Evolutionary conservation across 2,329 filamentous ascomycete species (phyloP), one percentile per base, ranked within the genome.

Genomic region (Pyricularia pennisetigena): DNA sequence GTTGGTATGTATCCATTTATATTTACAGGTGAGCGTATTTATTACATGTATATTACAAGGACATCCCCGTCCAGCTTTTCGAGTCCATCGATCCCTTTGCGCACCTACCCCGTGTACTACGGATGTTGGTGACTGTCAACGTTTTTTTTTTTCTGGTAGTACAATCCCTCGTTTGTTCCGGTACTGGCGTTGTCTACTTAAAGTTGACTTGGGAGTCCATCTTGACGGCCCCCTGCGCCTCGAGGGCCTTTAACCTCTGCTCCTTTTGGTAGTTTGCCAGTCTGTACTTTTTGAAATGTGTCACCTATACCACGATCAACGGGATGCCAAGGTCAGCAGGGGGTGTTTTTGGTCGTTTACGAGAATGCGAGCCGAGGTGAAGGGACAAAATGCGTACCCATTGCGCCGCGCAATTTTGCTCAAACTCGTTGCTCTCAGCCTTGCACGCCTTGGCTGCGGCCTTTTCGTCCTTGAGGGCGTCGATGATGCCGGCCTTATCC

Each of bases 201-300:
- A 67, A 67, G 24, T 23, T 41, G 66, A 64, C 57, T 16, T 67
- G 29, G 2, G 59, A 49, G 59, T 71, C 68, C 76, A 92, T 83
- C 78, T 85, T 83, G 71, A 85, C 82, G 14, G 90, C 92, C 71
- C 91, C 90, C 77, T 94, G 90, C 64, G 83, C 85, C 76, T 90
- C 85, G 73, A 97, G 86, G 76, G 88, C 87, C 74, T 90, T 89
- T 71, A 97, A 82, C 28, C 92, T 90, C 79, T 89, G 83, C 75
- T 91, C 90, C 79, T 94, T 93, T 74, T 97, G 91, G 75, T 91
- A 86, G 73, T 99, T 95, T 80, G 96, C 94, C 49, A 98, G 92
- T 74, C 95, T 86, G 81, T 93, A 91, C 79, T 97, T 94, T 83
- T 98, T 97, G 81, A 99, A 99, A 79, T 99, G 98, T 80, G 93